Percentiles rank a stretch among this genome's conserved stretches.
These are phyloP conservation scores for Pseudophaeomoniella oleicola DNA, from an alignment of 2,329 filamentous ascomycete genomes.

Conservation along the genomic window DNA sequence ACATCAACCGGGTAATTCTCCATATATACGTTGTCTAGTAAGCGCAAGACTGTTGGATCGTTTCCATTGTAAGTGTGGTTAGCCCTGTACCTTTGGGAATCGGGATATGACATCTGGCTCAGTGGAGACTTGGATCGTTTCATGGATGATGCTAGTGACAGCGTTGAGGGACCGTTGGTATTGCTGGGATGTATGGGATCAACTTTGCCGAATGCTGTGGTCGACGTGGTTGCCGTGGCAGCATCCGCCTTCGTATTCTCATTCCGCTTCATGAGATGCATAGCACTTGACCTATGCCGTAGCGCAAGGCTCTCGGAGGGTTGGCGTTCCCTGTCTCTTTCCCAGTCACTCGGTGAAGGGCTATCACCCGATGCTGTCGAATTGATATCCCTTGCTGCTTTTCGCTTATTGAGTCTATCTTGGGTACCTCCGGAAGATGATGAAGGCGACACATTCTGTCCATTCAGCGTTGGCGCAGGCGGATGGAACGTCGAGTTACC, in stretches of 20 bases:
- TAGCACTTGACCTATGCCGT: conserved; percentile 39
- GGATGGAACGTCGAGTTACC: neutral
- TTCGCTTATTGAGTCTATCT: conserved; percentile 3
- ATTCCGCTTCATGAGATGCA: conserved; percentile 44
- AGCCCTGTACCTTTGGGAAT: conserved; percentile 36
- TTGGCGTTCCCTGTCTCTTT: conserved; percentile 7
- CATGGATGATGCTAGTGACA: conserved; percentile 20
- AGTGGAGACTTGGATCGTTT: conserved; percentile 12
- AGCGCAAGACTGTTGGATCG: conserved; percentile 44
- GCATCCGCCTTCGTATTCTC: conserved; percentile 46
- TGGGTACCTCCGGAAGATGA: conserved; percentile 21
- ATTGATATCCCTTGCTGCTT: neutral
- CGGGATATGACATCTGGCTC: conserved; percentile 8
- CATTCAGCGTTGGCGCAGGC: conserved; percentile 18
- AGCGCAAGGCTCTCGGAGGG: conserved; percentile 20
- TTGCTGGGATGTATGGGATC: conserved; percentile 21
- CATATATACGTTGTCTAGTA: conserved; percentile 73
- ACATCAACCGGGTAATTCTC: conserved; percentile 47
- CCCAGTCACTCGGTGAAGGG: neutral
- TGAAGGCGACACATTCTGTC: conserved; percentile 15
- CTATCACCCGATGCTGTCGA: neutral
- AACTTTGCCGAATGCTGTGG: conserved; percentile 51
- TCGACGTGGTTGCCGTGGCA: conserved; percentile 49
- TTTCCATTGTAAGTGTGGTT: conserved; percentile 79
- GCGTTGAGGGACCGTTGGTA: conserved; percentile 19